Conservation (phyloP, 1,284 basidiomycete genomes). For the Crucibulum cyathiforme region DNA sequence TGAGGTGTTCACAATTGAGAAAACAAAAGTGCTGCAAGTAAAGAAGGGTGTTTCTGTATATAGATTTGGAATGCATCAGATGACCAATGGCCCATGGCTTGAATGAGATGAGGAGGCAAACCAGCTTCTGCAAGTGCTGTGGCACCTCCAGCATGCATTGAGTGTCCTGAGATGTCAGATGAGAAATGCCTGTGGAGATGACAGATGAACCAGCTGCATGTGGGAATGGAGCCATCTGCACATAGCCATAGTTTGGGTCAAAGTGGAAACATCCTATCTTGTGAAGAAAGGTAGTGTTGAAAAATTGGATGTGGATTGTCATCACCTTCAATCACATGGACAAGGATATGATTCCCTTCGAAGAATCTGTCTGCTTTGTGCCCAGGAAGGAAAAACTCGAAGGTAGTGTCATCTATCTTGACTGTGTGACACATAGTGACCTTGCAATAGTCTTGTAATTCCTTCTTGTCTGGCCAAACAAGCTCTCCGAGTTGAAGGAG, state of each 20-base stretch:
- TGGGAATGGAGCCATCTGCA: constrained; percentile 22
- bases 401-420: neutral
- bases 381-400: constrained; percentile 25
- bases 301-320: constrained; percentile 6
- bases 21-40: neutral
- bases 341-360: constrained; percentile 32
- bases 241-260: constrained; percentile 27
- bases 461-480: constrained; percentile 15
- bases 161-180: constrained; percentile 28
- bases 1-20: too few species aligned
- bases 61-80: constrained; percentile 24
- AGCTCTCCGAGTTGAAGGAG: constrained; percentile 38
- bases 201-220: constrained; percentile 23
- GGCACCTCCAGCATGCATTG: constrained; percentile 36
- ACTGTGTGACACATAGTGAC: constrained; percentile 11
- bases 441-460: constrained; percentile 15
- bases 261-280: constrained; percentile 20
- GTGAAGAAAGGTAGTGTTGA: constrained; percentile 6
- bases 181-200: constrained; percentile 12
- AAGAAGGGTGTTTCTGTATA: constrained; percentile 15
- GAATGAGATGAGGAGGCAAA: constrained; percentile 15
- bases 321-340: constrained; percentile 1
- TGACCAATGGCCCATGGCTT: constrained; percentile 25
- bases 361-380: constrained; percentile 42
- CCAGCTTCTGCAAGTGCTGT: constrained; percentile 24